phyloP scores from a whole-genome alignment of 495 filamentous ascomycete genomes.

The Talaromyces nanjingensis region DNA sequence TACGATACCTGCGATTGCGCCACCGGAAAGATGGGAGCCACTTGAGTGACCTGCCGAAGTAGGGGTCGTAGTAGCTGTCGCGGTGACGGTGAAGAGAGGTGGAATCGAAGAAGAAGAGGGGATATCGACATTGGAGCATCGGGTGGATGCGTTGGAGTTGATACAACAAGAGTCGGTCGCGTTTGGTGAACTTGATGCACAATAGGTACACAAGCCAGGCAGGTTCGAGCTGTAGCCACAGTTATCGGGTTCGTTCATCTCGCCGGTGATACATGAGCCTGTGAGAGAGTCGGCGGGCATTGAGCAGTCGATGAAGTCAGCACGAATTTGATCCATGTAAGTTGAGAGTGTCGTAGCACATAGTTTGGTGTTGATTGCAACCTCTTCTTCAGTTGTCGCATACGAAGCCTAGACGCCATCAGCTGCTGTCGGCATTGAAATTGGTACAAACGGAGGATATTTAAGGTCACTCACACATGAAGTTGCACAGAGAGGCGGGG shows the following conservation, averaged over 20 bases:
- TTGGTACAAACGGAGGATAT: neutral
- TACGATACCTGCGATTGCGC: constrained; percentile 84
- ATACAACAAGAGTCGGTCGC: constrained; percentile 94
- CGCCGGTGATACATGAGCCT: constrained; percentile 65
- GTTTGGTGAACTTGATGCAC: constrained; percentile 72
- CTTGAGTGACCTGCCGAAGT: constrained; percentile 36
- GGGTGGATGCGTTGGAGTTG: constrained; percentile 61
- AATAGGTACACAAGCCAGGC: constrained; percentile 81
- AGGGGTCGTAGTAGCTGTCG: constrained; percentile 35
- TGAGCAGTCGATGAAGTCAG: constrained; percentile 88
- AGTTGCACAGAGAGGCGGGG: constrained; percentile 79
- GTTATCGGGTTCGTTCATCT: constrained; percentile 73
- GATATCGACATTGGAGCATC: constrained; percentile 67
- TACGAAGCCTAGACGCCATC: constrained; percentile 55
- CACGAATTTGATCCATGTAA: constrained; percentile 71
- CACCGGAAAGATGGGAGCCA: constrained; percentile 60
- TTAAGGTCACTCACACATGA: constrained; percentile 62
- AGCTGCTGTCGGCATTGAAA: neutral
- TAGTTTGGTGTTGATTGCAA: constrained; percentile 64
- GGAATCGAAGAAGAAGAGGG: constrained; percentile 64
- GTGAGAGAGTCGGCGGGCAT: constrained; percentile 71
- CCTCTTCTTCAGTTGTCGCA: constrained; percentile 80
- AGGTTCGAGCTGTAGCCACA: constrained; percentile 83
- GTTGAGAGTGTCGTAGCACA: constrained; percentile 58
- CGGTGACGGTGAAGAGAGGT: constrained; percentile 49